Percentiles rank a stretch among this genome's conserved stretches.
phyloP scores from a whole-genome alignment of 2,329 filamentous ascomycete species.

The Claviceps sorghi region DNA sequence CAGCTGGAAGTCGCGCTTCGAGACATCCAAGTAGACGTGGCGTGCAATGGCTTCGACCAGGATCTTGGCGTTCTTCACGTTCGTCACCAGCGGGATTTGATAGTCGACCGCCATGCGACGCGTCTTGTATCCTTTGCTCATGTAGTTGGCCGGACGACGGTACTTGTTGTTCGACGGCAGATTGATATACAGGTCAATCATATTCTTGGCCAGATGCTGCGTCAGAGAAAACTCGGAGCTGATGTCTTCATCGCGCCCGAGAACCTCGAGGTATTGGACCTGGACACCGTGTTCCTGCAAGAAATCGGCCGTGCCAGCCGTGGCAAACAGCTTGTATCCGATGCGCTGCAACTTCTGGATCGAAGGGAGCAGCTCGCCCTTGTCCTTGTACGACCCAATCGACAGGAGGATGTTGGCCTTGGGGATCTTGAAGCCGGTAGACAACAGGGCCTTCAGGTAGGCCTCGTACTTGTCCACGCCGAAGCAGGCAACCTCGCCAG shows the following conservation, averaged over 20 bases:
- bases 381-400: conserved; percentile 95
- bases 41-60: conserved; percentile 86
- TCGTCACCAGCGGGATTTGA: conserved; percentile 92
- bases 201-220: conserved; percentile 91
- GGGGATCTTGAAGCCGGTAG: conserved; percentile 90
- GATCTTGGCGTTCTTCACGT: conserved; percentile 98
- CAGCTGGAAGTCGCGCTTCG: conserved; percentile 78
- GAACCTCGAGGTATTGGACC: conserved; percentile 84
- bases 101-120: conserved; percentile 96
- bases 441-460: conserved; percentile 89
- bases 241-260: conserved; percentile 67
- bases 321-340: conserved; percentile 92
- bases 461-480: conserved; percentile 93
- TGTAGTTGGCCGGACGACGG: conserved; percentile 90
- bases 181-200: conserved; percentile 98
- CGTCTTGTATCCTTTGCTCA: conserved; percentile 94
- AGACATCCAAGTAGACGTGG: conserved; percentile 72
- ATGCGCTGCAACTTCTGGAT: conserved; percentile 78
- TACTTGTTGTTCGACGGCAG: conserved; percentile 97
- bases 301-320: conserved; percentile 92
- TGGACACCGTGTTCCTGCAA: conserved; percentile 82
- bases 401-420: conserved; percentile 92
- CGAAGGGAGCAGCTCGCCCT: conserved; percentile 90
- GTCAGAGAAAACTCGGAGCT: conserved; percentile 95
- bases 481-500: conserved; percentile 94